A percentile compares a stretch with the other conserved stretches of the same genome.
These are phyloP conservation scores for Auricularia cornea DNA, from an alignment of 768 basidiomycete genomes.

Conservation along the genomic window DNA sequence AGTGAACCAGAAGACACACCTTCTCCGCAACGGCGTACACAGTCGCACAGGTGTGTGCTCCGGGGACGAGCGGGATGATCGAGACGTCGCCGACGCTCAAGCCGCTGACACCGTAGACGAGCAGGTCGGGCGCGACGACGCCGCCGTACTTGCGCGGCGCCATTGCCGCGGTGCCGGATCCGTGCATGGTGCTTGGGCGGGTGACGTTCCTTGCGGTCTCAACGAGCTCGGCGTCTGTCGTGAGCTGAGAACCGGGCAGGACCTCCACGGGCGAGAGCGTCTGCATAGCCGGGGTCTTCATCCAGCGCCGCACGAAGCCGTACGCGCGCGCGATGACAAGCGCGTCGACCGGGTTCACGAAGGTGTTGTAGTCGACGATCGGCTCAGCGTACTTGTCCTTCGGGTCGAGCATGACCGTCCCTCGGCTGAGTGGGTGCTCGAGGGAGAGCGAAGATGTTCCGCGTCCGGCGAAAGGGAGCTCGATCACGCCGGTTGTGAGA, in stretches of 20 bases:
- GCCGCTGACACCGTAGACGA: constrained; percentile 36
- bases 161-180: constrained; percentile 34
- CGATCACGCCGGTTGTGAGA: not conserved
- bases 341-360: not conserved
- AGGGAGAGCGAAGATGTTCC: not conserved
- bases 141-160: constrained; percentile 30
- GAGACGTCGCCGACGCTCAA: constrained; percentile 29
- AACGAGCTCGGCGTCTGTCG: constrained; percentile 13
- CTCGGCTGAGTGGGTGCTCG: not conserved
- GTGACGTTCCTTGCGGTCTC: constrained; percentile 11
- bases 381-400: not conserved
- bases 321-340: not conserved
- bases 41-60: constrained; percentile 12
- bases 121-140: constrained; percentile 35
- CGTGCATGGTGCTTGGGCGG: constrained; percentile 17
- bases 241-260: not conserved
- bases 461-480: not conserved
- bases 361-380: not conserved
- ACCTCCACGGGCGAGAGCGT: not conserved
- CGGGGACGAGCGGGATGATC: constrained; percentile 13
- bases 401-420: not conserved
- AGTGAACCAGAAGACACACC: not conserved
- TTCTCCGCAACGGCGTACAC: constrained; percentile 14
- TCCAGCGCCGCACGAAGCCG: not conserved
- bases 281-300: not conserved